These are phyloP conservation scores for Punica granatum DNA, from an alignment of 345 rosid genomes.

Conservation along the genomic window DNA sequence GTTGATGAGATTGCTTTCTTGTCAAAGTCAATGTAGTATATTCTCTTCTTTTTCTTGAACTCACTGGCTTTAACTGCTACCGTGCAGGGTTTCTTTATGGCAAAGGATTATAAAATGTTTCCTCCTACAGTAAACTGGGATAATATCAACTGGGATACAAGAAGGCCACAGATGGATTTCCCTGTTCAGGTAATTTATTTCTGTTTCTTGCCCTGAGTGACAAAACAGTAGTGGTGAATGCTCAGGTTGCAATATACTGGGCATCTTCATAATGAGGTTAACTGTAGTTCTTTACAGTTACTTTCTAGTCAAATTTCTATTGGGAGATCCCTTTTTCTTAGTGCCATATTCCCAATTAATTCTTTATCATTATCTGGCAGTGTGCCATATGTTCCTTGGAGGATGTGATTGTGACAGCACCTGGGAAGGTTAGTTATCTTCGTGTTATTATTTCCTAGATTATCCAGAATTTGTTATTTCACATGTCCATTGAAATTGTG, in stretches of 20 bases:
- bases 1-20: slow-evolving; percentile 22
- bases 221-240: background rate
- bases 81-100: slow-evolving; percentile 92
- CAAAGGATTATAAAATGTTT: slow-evolving; percentile 96
- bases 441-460: background rate
- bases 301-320: background rate
- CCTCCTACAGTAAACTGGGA: slow-evolving; percentile 97
- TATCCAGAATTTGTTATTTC: background rate
- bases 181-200: slow-evolving; percentile 72
- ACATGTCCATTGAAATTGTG: background rate
- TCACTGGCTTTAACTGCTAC: slow-evolving; percentile 7
- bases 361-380: slow-evolving; percentile 27
- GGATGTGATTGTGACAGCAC: slow-evolving; percentile 65
- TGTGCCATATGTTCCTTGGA: slow-evolving; percentile 87
- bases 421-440: slow-evolving; percentile 57
- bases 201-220: background rate
- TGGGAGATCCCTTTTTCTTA: background rate
- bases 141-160: slow-evolving; percentile 76
- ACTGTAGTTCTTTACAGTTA: background rate
- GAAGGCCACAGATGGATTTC: slow-evolving; percentile 97
- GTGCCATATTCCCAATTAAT: background rate
- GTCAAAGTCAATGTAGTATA: background rate
- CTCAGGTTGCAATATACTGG: background rate
- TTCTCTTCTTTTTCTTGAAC: slow-evolving; percentile 4
- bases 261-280: background rate